Conservation (phyloP, 768 basidiomycete genomes). For the Pisolithus sp. region DNA sequence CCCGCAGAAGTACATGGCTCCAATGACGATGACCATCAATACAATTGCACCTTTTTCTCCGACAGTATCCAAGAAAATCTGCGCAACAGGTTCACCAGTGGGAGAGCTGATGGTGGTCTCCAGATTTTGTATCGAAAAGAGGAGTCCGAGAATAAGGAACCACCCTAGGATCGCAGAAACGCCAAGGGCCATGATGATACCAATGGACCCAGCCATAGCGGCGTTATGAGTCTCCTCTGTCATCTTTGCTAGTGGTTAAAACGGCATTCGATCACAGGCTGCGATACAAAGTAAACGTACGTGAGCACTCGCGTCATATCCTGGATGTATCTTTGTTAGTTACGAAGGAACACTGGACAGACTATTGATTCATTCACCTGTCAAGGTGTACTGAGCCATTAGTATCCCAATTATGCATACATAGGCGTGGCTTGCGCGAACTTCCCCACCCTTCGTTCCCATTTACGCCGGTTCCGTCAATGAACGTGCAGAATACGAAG, state of each 20-base stretch:
- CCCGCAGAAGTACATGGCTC: conserved; percentile 73
- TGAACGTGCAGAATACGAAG: conserved; percentile 67
- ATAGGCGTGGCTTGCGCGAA: conserved; percentile 62
- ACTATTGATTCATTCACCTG: conserved; percentile 36
- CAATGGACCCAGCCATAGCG: conserved; percentile 58
- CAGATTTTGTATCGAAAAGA: conserved; percentile 75
- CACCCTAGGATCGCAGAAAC: conserved; percentile 68
- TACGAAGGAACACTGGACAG: neutral
- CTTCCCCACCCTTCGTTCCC: conserved; percentile 52
- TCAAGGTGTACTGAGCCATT: conserved; percentile 73
- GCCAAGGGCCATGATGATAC: conserved; percentile 66
- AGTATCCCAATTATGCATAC: conserved; percentile 67
- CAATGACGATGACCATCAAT: conserved; percentile 66
- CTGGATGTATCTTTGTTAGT: neutral
- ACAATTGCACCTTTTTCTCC: conserved; percentile 70
- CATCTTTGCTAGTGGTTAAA: conserved; percentile 39
- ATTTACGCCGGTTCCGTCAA: conserved; percentile 57
- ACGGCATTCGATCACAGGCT: neutral
- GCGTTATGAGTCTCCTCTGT: conserved; percentile 74
- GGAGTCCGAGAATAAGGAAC: conserved; percentile 65
- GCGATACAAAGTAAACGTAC: conserved; percentile 28
- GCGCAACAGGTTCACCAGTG: conserved; percentile 68
- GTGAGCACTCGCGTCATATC: conserved; percentile 58
- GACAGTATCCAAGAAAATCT: conserved; percentile 74
- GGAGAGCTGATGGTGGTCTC: conserved; percentile 43